Evolutionary conservation across 169 alveolate species (phyloP).

Genomic region (Plasmodium fragile): DNA sequence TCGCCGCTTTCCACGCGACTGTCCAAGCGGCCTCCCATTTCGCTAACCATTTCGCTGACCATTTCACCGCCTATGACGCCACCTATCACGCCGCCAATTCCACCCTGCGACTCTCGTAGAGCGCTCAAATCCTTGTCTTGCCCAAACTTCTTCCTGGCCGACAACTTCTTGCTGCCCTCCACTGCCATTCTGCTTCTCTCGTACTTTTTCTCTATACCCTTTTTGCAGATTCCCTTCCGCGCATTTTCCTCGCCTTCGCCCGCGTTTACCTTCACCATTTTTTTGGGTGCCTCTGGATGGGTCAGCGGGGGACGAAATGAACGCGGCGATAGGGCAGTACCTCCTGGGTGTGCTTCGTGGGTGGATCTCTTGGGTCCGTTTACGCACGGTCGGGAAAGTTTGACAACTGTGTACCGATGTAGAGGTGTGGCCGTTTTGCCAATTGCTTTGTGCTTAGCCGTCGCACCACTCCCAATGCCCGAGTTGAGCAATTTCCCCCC

Average conservation of each 20-base stretch:
- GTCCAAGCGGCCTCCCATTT: background rate
- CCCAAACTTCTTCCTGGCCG: background rate
- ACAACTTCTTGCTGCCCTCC: conserved; percentile 11
- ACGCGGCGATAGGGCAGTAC: background rate
- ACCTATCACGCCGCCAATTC: background rate
- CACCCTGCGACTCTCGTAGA: background rate
- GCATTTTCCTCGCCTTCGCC: background rate
- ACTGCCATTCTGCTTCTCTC: conserved; percentile 8
- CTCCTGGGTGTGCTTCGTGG: background rate
- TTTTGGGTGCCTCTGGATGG: background rate
- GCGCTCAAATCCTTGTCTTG: conserved; percentile 1
- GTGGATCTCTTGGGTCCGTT: background rate
- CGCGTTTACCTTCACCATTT: conserved; percentile 38
- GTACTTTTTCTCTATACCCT: conserved; percentile 43
- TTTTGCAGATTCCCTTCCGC: conserved; percentile 12
- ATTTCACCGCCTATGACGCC: too few relatives aligned
- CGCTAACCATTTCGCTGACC: background rate
- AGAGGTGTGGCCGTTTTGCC: background rate
- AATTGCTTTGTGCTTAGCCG: background rate
- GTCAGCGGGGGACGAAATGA: background rate
- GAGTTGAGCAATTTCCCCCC: background rate
- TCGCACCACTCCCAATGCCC: background rate
- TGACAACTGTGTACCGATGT: background rate
- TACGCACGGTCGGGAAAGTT: background rate
- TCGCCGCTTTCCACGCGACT: background rate